These are phyloP conservation scores for Candida germanica DNA, from an alignment of 805 yeast genomes.

Conservation along the genomic window DNA sequence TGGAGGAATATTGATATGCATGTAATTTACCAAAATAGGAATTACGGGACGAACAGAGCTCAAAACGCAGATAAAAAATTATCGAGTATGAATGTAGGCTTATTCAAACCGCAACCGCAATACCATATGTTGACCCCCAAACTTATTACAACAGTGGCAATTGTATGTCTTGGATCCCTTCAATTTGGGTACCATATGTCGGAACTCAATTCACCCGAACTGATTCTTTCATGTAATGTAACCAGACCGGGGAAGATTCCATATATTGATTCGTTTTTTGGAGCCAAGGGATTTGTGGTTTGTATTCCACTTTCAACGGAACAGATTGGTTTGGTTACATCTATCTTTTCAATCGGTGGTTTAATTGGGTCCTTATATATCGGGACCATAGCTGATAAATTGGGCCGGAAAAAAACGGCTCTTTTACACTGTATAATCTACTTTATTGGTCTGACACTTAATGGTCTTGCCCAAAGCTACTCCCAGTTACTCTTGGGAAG, in stretches of 20 bases:
- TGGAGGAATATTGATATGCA: no score
- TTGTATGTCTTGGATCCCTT: conserved; percentile 72
- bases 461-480: conserved; percentile 48
- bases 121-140: conserved; percentile 24
- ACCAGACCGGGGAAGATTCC: conserved; percentile 28
- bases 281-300: conserved; percentile 33
- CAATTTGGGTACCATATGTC: conserved; percentile 96
- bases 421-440: conserved; percentile 50
- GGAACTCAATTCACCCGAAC: conserved; percentile 87
- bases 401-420: conserved; percentile 60
- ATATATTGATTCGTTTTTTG: conserved; percentile 40
- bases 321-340: conserved; percentile 70
- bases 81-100: not conserved
- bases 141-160: conserved; percentile 45
- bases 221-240: conserved; percentile 55
- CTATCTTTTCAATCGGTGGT: conserved; percentile 83
- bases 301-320: conserved; percentile 59
- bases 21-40: no score
- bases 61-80: no score
- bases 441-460: conserved; percentile 60
- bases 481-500: conserved; percentile 59
- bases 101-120: not conserved
- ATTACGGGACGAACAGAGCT: no score
- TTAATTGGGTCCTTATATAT: conserved; percentile 69
- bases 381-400: conserved; percentile 58